These are phyloP conservation scores for Fusarium torreyae DNA, from an alignment of 2,329 filamentous ascomycete genomes.

Conservation along the genomic window DNA sequence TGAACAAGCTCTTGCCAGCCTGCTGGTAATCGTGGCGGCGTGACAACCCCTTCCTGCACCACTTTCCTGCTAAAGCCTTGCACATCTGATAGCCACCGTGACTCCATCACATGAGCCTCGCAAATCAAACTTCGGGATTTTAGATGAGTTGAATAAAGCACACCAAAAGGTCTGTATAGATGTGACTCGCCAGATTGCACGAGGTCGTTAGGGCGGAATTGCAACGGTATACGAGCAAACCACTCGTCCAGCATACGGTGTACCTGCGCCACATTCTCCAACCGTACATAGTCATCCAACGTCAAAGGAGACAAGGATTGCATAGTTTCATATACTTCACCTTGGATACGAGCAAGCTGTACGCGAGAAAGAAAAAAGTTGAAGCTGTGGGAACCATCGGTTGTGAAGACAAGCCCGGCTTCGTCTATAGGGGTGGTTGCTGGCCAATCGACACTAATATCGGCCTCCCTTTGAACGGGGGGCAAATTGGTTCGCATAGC, in stretches of 20 bases:
- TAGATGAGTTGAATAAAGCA: slow-evolving; percentile 26
- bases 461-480: slow-evolving; percentile 12
- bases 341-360: slow-evolving; percentile 36
- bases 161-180: background rate
- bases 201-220: background rate
- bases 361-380: slow-evolving; percentile 26
- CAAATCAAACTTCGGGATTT: slow-evolving; percentile 1
- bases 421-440: background rate
- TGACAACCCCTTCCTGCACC: fast-evolving
- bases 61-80: background rate
- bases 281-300: background rate
- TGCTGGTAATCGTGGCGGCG: background rate
- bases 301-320: background rate
- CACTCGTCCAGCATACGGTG: slow-evolving; percentile 16
- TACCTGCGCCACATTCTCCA: background rate
- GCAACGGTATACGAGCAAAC: background rate
- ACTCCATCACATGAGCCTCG: slow-evolving; percentile 7
- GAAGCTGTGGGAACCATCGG: background rate
- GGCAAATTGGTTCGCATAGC: slow-evolving; percentile 9
- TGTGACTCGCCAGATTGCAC: background rate
- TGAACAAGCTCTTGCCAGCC: slow-evolving; percentile 24
- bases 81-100: background rate
- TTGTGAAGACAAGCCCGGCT: background rate
- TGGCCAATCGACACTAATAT: slow-evolving; percentile 24
- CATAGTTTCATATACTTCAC: slow-evolving; percentile 22